Evolutionary conservation across 306 rosid genomes (phyloP), one percentile per base, ranked within the genome.

Genomic region (Oemleria cerasiformis): DNA sequence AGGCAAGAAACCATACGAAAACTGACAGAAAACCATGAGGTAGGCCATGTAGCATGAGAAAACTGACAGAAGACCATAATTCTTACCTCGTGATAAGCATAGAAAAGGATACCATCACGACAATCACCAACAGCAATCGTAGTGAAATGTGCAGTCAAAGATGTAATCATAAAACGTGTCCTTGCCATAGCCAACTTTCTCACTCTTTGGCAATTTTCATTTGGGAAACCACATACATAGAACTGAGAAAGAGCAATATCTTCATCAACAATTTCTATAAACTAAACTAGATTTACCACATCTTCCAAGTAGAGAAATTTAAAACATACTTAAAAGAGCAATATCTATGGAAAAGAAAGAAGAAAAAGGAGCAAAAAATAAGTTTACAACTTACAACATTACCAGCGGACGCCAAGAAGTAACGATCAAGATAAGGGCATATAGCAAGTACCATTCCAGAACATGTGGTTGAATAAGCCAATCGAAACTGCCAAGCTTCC

Each of bases 91-190:
- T 87, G 85, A 77, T 87, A 93, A 39, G 86, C 80, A 78, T 71
- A 93, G 78, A 91, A 83, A 65, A 93, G 83, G 79, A 93, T 78
- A 44, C 98, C 98, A 83, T 93, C 97, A 72, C 97, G 98, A 61
- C 92, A 84, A 86, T 91, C 96, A 66, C 98, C 98, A 70, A 93
- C 98, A 66, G 96, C 92, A 75, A 93, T 93, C 83, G 92, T 88
- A 53, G 87, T 84, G 77, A 80, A 88, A 79, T 88, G 86, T 64
- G 97, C 84, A 67, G 96, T 87, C 86, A 93, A 79, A 63, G 96
- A 88, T 17, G 87, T 91, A 69, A 93, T 82, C 83, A 82, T 80
- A 84, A 72, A 83, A 16, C 89, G 90, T 3, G 96, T 91, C 86
- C 87, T 86, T 68, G 84, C 97, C 23, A 56, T 59, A 45, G 97